These are phyloP conservation scores for Mangifera indica DNA, from an alignment of 345 rosid species.

Conservation along the genomic window DNA sequence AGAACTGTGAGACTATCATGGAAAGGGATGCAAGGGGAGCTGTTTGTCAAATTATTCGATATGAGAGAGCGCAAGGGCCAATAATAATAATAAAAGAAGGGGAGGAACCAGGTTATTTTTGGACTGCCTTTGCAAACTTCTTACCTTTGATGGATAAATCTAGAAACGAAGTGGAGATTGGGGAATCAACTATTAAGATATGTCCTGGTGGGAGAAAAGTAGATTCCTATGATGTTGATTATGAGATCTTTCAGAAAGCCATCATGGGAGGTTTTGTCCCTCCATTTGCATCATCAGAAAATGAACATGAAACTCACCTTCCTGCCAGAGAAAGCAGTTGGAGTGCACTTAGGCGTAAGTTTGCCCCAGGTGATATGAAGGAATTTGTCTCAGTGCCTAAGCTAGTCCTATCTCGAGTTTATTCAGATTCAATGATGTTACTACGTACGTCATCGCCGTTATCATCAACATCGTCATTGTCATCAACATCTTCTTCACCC, in stretches of 20 bases:
- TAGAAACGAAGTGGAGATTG: conserved; percentile 28
- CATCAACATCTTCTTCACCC: conserved; percentile 67
- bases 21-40: conserved; percentile 97
- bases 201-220: conserved; percentile 69
- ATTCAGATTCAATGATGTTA: conserved; percentile 93
- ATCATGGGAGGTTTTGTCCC: conserved; percentile 92
- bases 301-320: conserved; percentile 86
- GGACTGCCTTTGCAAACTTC: conserved; percentile 79
- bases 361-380: conserved; percentile 71
- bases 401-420: conserved; percentile 69
- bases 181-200: conserved; percentile 39
- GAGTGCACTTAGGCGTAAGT: conserved; percentile 81
- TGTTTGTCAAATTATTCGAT: conserved; percentile 90
- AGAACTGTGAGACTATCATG: conserved; percentile 75
- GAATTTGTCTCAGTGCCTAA: conserved; percentile 66
- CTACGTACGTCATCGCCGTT: conserved; percentile 70
- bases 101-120: conserved; percentile 76
- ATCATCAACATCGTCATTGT: conserved; percentile 36
- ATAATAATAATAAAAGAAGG: conserved; percentile 74
- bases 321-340: conserved; percentile 96
- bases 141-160: conserved; percentile 75
- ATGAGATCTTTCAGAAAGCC: conserved; percentile 86
- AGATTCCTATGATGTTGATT: conserved; percentile 74
- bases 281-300: conserved; percentile 73
- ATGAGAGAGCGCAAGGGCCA: conserved; percentile 84